phyloP scores from a whole-genome alignment of 2,329 filamentous ascomycete species.

The Fusarium avenaceum region DNA sequence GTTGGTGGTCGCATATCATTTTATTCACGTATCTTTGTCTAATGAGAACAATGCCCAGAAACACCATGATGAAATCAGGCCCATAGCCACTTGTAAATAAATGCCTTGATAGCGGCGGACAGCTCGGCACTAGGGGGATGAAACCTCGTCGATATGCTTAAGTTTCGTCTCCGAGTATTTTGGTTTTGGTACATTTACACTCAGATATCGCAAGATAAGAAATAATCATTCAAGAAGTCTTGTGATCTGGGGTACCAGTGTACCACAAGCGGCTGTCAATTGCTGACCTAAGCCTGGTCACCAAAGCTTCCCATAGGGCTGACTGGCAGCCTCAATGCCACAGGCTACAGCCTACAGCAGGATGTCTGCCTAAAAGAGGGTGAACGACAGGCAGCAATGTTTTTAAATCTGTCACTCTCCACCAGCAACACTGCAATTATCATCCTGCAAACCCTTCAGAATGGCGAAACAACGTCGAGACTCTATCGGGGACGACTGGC shows the following conservation, averaged over 20 bases:
- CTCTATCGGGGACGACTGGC: constrained; percentile 44
- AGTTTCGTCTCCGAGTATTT: too few relatives aligned
- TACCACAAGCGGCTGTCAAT: not conserved
- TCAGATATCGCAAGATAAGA: not conserved
- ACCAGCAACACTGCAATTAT: not conserved
- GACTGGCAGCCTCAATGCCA: not conserved
- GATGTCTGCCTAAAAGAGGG: constrained; percentile 31
- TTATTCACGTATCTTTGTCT: too few relatives aligned
- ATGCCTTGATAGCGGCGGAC: too few relatives aligned
- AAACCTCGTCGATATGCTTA: too few relatives aligned
- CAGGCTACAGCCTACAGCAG: not conserved
- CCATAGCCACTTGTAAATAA: too few relatives aligned
- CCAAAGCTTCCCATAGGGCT: not conserved
- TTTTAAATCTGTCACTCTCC: rapidly evolving
- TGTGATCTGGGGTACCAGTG: not conserved
- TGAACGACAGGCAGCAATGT: not conserved
- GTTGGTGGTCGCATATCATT: too few relatives aligned
- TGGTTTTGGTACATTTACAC: too few relatives aligned
- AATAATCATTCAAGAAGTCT: not conserved
- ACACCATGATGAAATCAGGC: too few relatives aligned
- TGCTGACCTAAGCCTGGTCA: constrained; percentile 25
- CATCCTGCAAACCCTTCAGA: not conserved
- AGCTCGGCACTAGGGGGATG: too few relatives aligned
- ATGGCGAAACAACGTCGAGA: constrained; percentile 19
- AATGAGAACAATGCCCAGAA: too few relatives aligned